phyloP scores from a whole-genome alignment of 164 flowering plant species.

The Umbellularia californica region DNA sequence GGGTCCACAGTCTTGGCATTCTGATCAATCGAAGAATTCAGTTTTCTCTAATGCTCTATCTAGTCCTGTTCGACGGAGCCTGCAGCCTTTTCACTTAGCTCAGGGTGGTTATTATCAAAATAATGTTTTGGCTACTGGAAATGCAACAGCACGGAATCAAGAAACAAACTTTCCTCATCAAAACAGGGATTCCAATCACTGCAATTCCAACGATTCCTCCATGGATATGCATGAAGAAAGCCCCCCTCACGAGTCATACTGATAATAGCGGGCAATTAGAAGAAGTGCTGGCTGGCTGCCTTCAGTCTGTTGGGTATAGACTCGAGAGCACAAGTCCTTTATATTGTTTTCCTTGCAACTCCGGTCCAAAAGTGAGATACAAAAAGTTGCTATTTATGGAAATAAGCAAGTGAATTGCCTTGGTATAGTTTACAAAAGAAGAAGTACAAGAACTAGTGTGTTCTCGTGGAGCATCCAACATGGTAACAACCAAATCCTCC shows the following conservation, averaged over 20 bases:
- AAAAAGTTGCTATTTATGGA: background rate
- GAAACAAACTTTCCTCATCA: slow-evolving; percentile 29
- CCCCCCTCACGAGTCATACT: slow-evolving; percentile 41
- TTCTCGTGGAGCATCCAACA: slow-evolving; percentile 7
- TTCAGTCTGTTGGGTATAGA: background rate
- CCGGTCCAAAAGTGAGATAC: background rate
- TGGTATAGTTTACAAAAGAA: background rate
- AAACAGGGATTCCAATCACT: slow-evolving; percentile 45
- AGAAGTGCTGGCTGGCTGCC: background rate
- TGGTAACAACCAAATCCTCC: background rate
- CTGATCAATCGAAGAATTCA: slow-evolving; percentile 54
- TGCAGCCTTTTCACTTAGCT: slow-evolving; percentile 44
- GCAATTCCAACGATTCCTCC: slow-evolving; percentile 37
- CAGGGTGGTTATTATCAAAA: slow-evolving; percentile 40
- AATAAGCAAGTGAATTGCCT: slow-evolving; percentile 1
- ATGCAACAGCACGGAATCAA: slow-evolving; percentile 23
- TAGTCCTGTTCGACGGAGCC: slow-evolving; percentile 53
- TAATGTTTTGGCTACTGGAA: slow-evolving; percentile 27
- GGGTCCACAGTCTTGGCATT: slow-evolving; percentile 36
- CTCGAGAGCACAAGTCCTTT: background rate
- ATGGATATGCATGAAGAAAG: slow-evolving; percentile 69
- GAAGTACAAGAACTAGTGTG: background rate
- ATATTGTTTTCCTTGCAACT: background rate
- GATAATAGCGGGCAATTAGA: slow-evolving; percentile 8
- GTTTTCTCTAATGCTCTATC: slow-evolving; percentile 65